phyloP scores from a whole-genome alignment of 352 stramenopile genomes.

The Phytopythium mirpurense region DNA sequence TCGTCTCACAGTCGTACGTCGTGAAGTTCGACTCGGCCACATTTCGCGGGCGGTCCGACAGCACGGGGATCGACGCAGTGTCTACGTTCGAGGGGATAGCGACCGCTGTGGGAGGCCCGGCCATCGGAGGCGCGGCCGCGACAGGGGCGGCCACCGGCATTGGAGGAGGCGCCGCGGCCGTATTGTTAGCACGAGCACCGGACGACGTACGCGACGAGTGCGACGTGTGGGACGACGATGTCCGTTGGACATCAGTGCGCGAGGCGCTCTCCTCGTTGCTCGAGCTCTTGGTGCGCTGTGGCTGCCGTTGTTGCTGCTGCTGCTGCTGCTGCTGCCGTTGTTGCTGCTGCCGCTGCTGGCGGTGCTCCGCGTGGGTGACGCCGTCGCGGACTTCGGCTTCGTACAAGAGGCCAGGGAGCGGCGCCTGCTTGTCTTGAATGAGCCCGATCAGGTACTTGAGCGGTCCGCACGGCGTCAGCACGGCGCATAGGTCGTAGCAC shows the following conservation, averaged over 20 bases:
- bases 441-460: conserved; percentile 91
- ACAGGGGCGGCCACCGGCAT: conserved; percentile 15
- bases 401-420: conserved; percentile 94
- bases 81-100: conserved; percentile 14
- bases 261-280: conserved; percentile 13
- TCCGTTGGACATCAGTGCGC: conserved; percentile 10
- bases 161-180: conserved; percentile 8
- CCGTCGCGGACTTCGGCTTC: conserved; percentile 88
- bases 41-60: conserved; percentile 47
- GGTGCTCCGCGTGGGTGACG: conserved; percentile 43
- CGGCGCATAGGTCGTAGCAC: conserved; percentile 97
- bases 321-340: conserved; percentile 6
- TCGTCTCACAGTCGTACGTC: conserved; percentile 72
- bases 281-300: conserved; percentile 9
- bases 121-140: conserved; percentile 6
- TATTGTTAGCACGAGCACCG: conserved; percentile 7
- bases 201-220: conserved; percentile 21
- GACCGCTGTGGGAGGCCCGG: conserved; percentile 4
- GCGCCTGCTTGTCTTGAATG: conserved; percentile 89
- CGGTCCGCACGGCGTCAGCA: conserved; percentile 96
- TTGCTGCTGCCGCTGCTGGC: conserved; percentile 14
- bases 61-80: conserved; percentile 23
- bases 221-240: conserved; percentile 33
- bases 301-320: conserved; percentile 1
- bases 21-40: conserved; percentile 72